Conservation (phyloP, 1,284 basidiomycete species). For the Ganoderma meredithae region DNA sequence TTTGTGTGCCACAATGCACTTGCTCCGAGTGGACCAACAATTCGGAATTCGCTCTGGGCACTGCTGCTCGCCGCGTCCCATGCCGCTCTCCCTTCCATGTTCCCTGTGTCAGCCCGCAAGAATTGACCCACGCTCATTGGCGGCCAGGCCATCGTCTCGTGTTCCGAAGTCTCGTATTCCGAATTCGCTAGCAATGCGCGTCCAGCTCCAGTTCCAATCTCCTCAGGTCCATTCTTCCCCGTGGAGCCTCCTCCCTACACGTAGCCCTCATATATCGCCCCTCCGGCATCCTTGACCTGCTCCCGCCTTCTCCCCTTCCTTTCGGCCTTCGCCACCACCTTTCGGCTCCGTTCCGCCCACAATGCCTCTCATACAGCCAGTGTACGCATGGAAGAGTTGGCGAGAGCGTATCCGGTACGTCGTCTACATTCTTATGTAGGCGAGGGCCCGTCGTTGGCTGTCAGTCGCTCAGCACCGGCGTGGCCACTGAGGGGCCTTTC, state of each 20-base stretch:
- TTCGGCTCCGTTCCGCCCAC: constrained; percentile 16
- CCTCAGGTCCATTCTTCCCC: constrained; percentile 21
- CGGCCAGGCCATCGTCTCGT: constrained; percentile 13
- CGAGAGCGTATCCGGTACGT: constrained; percentile 38
- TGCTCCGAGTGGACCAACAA: constrained; percentile 28
- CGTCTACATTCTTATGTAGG: background rate
- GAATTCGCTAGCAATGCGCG: constrained; percentile 33
- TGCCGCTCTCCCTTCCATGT: constrained; percentile 19
- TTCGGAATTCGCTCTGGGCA: constrained; percentile 29
- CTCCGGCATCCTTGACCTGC: background rate
- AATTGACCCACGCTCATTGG: constrained; percentile 29
- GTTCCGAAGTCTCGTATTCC: constrained; percentile 30
- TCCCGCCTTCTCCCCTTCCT: constrained; percentile 17
- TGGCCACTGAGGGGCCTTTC: background rate
- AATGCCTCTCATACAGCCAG: constrained; percentile 37
- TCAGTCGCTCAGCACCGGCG: background rate
- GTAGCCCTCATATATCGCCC: constrained; percentile 25
- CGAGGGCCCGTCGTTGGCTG: background rate
- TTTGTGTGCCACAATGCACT: constrained; percentile 17
- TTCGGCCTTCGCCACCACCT: constrained; percentile 18
- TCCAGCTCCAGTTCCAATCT: constrained; percentile 30
- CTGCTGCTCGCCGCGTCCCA: constrained; percentile 21
- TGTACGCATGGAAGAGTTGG: constrained; percentile 41
- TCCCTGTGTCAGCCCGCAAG: constrained; percentile 17
- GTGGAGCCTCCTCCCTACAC: constrained; percentile 12